These are phyloP conservation scores for Aspergillus sp. DNA, from an alignment of 2,329 filamentous ascomycete species.

Conservation along the genomic window DNA sequence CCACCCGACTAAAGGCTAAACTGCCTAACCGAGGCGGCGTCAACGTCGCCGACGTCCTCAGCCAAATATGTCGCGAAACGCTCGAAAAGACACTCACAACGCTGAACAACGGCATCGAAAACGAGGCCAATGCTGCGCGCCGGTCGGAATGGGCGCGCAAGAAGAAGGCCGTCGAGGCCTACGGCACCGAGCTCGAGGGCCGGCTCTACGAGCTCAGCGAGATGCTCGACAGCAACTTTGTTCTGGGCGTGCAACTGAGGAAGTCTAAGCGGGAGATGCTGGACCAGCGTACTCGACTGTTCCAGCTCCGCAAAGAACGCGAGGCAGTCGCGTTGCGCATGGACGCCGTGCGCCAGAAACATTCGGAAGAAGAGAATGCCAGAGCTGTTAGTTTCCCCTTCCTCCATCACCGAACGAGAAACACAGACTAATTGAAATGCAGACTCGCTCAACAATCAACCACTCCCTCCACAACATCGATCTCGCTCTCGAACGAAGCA, in stretches of 20 bases:
- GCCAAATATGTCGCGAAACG: slow-evolving; percentile 51
- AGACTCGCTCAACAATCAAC: slow-evolving; percentile 43
- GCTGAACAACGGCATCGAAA: slow-evolving; percentile 42
- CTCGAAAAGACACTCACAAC: slow-evolving; percentile 47
- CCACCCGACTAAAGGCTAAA: slow-evolving; percentile 33
- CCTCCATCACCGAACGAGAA: background rate
- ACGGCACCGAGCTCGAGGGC: slow-evolving; percentile 48
- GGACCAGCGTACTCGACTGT: slow-evolving; percentile 47
- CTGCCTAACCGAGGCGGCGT: slow-evolving; percentile 45
- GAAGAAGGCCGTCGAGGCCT: slow-evolving; percentile 49
- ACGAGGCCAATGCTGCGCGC: slow-evolving; percentile 39
- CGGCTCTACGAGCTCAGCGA: slow-evolving; percentile 53
- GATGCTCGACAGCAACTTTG: slow-evolving; percentile 51
- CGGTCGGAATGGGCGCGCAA: slow-evolving; percentile 45
- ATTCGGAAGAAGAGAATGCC: slow-evolving; percentile 39
- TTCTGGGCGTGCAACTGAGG: slow-evolving; percentile 46
- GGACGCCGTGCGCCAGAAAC: slow-evolving; percentile 48
- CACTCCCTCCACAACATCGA: slow-evolving; percentile 44
- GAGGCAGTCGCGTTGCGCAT: slow-evolving; percentile 51
- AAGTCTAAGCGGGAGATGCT: slow-evolving; percentile 46
- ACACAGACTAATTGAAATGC: background rate
- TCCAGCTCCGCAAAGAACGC: slow-evolving; percentile 49
- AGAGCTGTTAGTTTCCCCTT: slow-evolving; percentile 29
- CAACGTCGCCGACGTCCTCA: slow-evolving; percentile 53
- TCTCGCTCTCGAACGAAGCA: slow-evolving; percentile 40